phyloP scores from a whole-genome alignment of 495 filamentous ascomycete genomes.

The Poronia punctata region DNA sequence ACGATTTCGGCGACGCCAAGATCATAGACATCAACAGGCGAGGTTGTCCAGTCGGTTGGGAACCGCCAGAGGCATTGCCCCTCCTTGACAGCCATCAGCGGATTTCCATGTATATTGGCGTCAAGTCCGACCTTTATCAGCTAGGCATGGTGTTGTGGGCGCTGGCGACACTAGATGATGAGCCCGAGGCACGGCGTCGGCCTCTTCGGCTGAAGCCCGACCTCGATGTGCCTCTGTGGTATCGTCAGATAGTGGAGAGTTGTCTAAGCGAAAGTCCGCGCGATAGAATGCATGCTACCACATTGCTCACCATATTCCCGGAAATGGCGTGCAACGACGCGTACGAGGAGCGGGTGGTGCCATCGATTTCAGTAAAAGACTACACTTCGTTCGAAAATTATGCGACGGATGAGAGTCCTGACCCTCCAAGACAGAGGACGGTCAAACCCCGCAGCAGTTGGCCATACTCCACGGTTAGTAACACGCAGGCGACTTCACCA shows the following conservation, averaged over 20 bases:
- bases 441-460: slow-evolving; percentile 27
- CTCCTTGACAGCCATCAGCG: slow-evolving; percentile 88
- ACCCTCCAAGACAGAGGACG: slow-evolving; percentile 22
- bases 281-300: slow-evolving; percentile 32
- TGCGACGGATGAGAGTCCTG: slow-evolving; percentile 19
- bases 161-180: slow-evolving; percentile 77
- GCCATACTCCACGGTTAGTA: slow-evolving; percentile 20
- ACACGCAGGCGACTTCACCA: slow-evolving; percentile 18
- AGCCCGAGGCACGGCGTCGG: slow-evolving; percentile 74
- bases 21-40: slow-evolving; percentile 98
- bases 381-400: slow-evolving; percentile 24
- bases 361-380: slow-evolving; percentile 29
- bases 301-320: slow-evolving; percentile 37
- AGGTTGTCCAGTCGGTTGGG: slow-evolving; percentile 95
- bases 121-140: slow-evolving; percentile 94
- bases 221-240: slow-evolving; percentile 37
- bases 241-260: slow-evolving; percentile 35
- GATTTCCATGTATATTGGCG: slow-evolving; percentile 96
- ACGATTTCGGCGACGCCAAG: slow-evolving; percentile 74
- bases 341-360: slow-evolving; percentile 16
- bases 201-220: slow-evolving; percentile 50
- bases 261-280: slow-evolving; percentile 40
- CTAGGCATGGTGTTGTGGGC: slow-evolving; percentile 97
- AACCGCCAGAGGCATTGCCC: slow-evolving; percentile 83
- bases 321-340: slow-evolving; percentile 20